phyloP scores from a whole-genome alignment of 1,139 yeast species.

The Suhomyces coccinellae region DNA sequence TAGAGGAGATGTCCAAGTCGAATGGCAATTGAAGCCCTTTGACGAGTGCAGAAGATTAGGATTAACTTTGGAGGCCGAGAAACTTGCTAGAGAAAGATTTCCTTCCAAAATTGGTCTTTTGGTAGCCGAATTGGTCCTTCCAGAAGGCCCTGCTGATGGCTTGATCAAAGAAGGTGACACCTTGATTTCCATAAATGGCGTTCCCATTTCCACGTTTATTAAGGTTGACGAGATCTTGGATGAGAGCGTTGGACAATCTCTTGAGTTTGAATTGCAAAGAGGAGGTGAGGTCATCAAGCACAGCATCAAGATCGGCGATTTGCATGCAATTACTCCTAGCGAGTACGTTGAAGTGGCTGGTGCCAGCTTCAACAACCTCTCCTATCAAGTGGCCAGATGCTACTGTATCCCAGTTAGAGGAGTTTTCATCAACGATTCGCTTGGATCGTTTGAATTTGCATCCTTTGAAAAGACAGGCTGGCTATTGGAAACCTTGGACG shows the following conservation, averaged over 20 bases:
- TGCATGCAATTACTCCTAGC: slow-evolving; percentile 81
- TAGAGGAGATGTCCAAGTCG: slow-evolving; percentile 80
- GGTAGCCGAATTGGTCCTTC: slow-evolving; percentile 81
- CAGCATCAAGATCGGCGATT: slow-evolving; percentile 62
- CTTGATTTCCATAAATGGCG: slow-evolving; percentile 69
- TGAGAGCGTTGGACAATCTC: slow-evolving; percentile 58
- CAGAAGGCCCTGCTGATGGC: slow-evolving; percentile 83
- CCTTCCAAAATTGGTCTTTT: slow-evolving; percentile 80
- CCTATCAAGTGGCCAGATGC: slow-evolving; percentile 85
- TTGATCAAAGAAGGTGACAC: slow-evolving; percentile 83
- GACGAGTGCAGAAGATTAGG: slow-evolving; percentile 92
- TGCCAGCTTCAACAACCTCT: slow-evolving; percentile 78
- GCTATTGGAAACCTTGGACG: slow-evolving; percentile 77
- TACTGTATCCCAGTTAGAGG: slow-evolving; percentile 84
- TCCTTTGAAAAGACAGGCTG: slow-evolving; percentile 60
- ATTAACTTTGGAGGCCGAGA: slow-evolving; percentile 72
- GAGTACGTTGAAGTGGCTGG: slow-evolving; percentile 83
- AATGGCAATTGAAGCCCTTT: slow-evolving; percentile 83
- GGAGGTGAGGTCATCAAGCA: slow-evolving; percentile 60
- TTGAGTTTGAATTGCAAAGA: slow-evolving; percentile 68
- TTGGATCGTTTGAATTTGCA: slow-evolving; percentile 74
- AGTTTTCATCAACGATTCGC: slow-evolving; percentile 75
- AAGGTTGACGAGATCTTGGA: slow-evolving; percentile 86
- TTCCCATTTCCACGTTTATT: slow-evolving; percentile 66
- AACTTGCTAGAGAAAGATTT: slow-evolving; percentile 62